These are phyloP conservation scores for Cyclotella sp. DNA, from an alignment of 108 stramenopile genomes.

Conservation along the genomic window DNA sequence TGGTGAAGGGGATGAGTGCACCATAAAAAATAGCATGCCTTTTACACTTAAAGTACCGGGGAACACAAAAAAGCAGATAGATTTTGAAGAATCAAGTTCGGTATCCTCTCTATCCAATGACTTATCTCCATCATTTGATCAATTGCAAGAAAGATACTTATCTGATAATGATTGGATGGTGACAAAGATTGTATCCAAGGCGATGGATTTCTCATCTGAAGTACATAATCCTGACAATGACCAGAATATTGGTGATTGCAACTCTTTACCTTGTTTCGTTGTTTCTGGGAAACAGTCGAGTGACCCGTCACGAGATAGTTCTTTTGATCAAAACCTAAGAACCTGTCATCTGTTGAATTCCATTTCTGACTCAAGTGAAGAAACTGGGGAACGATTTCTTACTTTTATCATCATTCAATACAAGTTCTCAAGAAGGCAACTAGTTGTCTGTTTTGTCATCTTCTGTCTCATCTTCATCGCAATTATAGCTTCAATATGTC, in stretches of 20 bases:
- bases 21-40: not conserved
- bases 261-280: too few species aligned
- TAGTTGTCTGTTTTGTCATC: not conserved
- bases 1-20: not conserved
- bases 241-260: not conserved
- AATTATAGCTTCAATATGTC: not conserved
- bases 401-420: not conserved
- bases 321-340: too few species aligned
- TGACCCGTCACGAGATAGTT: too few species aligned
- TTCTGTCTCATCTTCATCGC: not conserved
- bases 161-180: not conserved
- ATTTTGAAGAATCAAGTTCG: not conserved
- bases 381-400: too few species aligned
- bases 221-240: not conserved
- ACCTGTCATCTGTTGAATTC: too few species aligned
- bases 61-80: not conserved
- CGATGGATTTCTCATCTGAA: not conserved
- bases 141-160: conserved; percentile 1
- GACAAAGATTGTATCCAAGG: not conserved
- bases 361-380: not conserved
- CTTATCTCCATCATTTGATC: conserved; percentile 1
- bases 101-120: not conserved
- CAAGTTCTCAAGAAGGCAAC: not conserved
- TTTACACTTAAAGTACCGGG: not conserved
- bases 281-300: too few species aligned